Evolutionary conservation across 257 asterid species (phyloP).

Genomic region (Gentiana macrophylla): DNA sequence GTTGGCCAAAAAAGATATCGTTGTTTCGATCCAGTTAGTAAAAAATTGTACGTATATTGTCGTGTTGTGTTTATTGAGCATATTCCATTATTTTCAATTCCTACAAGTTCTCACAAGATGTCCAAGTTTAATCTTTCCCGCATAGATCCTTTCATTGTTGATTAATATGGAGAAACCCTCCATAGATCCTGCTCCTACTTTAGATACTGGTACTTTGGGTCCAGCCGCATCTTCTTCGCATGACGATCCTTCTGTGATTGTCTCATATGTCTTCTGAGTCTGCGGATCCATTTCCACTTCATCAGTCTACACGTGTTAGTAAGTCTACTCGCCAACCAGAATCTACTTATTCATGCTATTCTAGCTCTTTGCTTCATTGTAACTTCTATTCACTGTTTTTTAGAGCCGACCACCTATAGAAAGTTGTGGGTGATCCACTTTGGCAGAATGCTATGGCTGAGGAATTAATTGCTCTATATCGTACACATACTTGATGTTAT

Average conservation of each 20-base stretch:
- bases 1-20: background rate
- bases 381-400: background rate
- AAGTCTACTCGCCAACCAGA: constrained; percentile 4
- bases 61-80: constrained; percentile 7
- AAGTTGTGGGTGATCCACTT: background rate
- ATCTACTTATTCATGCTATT: constrained; percentile 3
- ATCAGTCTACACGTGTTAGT: background rate
- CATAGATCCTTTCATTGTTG: constrained; percentile 2
- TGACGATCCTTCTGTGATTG: background rate
- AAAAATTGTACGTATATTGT: constrained; percentile 3
- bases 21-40: constrained; percentile 1
- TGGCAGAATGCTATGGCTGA: background rate
- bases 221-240: background rate
- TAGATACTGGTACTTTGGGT: background rate
- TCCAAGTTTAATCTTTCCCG: background rate
- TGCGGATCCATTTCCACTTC: no score
- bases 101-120: background rate
- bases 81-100: background rate
- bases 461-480: background rate
- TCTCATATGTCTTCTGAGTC: background rate
- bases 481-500: background rate
- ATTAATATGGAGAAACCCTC: background rate
- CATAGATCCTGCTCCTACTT: background rate
- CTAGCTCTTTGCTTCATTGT: background rate
- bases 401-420: constrained; percentile 1